Conservation (phyloP, 129 eudicot genomes). For the Flaveria linearis region DNA sequence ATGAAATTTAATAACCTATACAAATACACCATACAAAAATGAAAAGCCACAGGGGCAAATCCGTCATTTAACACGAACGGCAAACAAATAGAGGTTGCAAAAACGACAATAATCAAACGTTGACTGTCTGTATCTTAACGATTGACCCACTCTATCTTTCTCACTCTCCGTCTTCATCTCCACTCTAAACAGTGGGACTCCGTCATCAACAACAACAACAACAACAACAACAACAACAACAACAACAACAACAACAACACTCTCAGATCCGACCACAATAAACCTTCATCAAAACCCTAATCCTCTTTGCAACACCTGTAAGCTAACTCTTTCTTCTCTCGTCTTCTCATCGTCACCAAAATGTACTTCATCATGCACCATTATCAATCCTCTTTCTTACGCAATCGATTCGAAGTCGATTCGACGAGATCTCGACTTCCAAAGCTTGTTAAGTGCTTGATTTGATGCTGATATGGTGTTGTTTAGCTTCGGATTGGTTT, state of each 20-base stretch:
- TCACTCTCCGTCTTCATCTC: slow-evolving; percentile 8
- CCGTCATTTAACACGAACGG: not conserved
- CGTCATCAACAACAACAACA: not conserved
- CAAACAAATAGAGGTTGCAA: slow-evolving; percentile 16
- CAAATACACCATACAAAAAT: no score
- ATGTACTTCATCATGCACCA: not conserved
- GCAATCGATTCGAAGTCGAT: not conserved
- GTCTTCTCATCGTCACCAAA: not conserved
- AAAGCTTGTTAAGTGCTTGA: not conserved
- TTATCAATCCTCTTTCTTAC: not conserved
- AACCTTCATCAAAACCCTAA: slow-evolving; percentile 22
- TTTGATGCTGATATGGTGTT: not conserved
- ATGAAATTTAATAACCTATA: no score
- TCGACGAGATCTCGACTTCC: slow-evolving; percentile 7
- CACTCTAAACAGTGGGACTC: slow-evolving; percentile 12
- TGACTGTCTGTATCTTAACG: slow-evolving; percentile 18
- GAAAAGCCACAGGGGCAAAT: no score
- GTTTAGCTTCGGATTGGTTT: not conserved
- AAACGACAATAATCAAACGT: slow-evolving; percentile 23
- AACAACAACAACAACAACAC: not conserved
- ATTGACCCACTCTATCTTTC: slow-evolving; percentile 23
- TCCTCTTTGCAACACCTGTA: slow-evolving; percentile 8
- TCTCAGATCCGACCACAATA: slow-evolving; percentile 22
- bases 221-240: not conserved
- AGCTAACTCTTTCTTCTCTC: slow-evolving; percentile 8